Evolutionary conservation across 164 flowering plant genomes (phyloP).

Genomic region (Magnolia officinalis): DNA sequence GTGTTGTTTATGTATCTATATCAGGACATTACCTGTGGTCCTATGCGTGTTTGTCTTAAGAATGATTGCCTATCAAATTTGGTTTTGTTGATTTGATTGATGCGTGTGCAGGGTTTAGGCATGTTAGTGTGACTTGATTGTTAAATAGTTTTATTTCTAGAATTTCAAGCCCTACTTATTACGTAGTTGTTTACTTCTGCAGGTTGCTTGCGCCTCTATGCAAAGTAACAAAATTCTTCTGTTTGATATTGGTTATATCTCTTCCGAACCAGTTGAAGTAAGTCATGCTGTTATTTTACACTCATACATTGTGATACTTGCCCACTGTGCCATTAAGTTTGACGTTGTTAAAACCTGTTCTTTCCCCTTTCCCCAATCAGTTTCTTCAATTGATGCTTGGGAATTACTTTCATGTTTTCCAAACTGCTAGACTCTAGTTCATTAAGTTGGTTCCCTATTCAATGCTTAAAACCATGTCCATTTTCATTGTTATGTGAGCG

Average conservation of each 20-base stretch:
- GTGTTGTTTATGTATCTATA: neutral
- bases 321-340: neutral
- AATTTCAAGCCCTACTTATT: neutral
- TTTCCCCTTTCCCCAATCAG: no score
- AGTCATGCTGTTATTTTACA: slow-evolving; percentile 22
- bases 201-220: slow-evolving; percentile 80
- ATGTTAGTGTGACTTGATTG: no score
- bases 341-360: neutral
- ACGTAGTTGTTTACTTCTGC: slow-evolving; percentile 1
- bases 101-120: no score
- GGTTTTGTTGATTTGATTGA: no score
- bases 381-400: no score
- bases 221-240: slow-evolving; percentile 48
- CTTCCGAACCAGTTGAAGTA: slow-evolving; percentile 72
- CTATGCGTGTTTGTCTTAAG: neutral
- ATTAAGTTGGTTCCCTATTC: no score
- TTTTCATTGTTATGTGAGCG: no score
- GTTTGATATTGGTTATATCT: slow-evolving; percentile 69
- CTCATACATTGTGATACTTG: neutral
- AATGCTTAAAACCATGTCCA: no score
- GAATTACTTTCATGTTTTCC: no score
- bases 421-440: no score
- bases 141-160: neutral
- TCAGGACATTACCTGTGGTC: neutral
- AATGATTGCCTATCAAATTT: no score